Conservation (phyloP, 2,329 filamentous ascomycete genomes). For the Myotisia sp. region DNA sequence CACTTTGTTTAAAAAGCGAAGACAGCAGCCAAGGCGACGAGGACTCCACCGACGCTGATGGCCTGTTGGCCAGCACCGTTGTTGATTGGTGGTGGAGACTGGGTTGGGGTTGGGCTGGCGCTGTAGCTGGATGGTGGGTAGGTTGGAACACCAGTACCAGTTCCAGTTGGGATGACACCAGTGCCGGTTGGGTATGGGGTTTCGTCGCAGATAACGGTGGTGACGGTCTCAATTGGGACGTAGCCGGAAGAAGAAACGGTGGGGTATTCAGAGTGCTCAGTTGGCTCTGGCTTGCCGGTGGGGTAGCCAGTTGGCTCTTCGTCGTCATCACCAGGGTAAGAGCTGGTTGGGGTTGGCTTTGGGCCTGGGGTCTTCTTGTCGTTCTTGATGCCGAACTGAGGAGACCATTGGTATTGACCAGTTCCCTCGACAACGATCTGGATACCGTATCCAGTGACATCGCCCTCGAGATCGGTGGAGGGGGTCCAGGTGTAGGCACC, state of each 20-base stretch:
- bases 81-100: slow-evolving; percentile 8
- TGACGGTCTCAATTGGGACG: slow-evolving; percentile 15
- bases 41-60: slow-evolving; percentile 10
- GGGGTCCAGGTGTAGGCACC: slow-evolving; percentile 45
- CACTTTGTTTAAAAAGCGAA: slow-evolving; percentile 12
- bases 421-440: slow-evolving; percentile 46
- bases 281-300: slow-evolving; percentile 6
- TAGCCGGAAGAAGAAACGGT: background rate
- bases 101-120: slow-evolving; percentile 9
- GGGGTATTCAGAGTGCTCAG: slow-evolving; percentile 2
- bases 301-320: slow-evolving; percentile 4
- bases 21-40: slow-evolving; percentile 11
- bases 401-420: slow-evolving; percentile 48
- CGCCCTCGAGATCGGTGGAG: slow-evolving; percentile 32
- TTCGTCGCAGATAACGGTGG: slow-evolving; percentile 4
- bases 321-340: slow-evolving; percentile 7
- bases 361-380: slow-evolving; percentile 9
- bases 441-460: slow-evolving; percentile 44
- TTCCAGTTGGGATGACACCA: slow-evolving; percentile 9
- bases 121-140: slow-evolving; percentile 5
- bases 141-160: slow-evolving; percentile 10
- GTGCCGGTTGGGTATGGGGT: slow-evolving; percentile 10
- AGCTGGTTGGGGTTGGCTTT: slow-evolving; percentile 8
- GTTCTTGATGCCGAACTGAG: slow-evolving; percentile 45
- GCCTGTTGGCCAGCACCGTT: slow-evolving; percentile 11